Conservation (phyloP, 805 yeast genomes). For the Osmozyma mogii region DNA sequence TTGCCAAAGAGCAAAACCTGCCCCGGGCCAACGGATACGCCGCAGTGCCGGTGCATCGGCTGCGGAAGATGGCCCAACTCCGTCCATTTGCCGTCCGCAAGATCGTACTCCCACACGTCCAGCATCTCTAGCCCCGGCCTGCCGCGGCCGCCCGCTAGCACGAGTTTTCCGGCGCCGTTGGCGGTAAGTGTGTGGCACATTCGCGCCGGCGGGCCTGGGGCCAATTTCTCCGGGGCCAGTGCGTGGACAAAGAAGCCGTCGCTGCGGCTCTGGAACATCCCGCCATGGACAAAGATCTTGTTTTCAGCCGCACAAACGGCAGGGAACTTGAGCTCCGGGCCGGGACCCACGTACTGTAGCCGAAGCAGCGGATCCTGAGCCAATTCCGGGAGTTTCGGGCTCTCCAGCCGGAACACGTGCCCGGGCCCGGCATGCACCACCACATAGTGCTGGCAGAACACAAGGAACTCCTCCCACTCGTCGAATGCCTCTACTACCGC, state of each 20-base stretch:
- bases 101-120: constrained; percentile 20
- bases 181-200: constrained; percentile 50
- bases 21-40: constrained; percentile 1
- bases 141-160: constrained; percentile 61
- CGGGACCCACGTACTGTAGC: too few relatives aligned
- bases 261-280: constrained; percentile 26
- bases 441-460: constrained; percentile 70
- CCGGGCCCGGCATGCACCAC: constrained; percentile 45
- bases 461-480: constrained; percentile 74
- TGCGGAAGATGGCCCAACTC: constrained; percentile 20
- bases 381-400: not conserved
- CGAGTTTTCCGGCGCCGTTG: constrained; percentile 15
- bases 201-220: constrained; percentile 29
- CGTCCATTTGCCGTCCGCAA: constrained; percentile 30
- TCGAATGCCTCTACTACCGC: constrained; percentile 60
- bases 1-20: constrained; percentile 7
- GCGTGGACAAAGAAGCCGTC: constrained; percentile 1
- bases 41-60: constrained; percentile 10
- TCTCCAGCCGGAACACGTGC: not conserved
- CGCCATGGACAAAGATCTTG: constrained; percentile 31
- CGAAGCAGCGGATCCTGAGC: constrained; percentile 6
- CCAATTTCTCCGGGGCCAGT: not conserved
- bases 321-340: constrained; percentile 34
- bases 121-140: constrained; percentile 43
- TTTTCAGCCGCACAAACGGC: constrained; percentile 21